Base-by-base conservation (phyloP, 306 rosid species). In the Calophaca sinica region DNA sequence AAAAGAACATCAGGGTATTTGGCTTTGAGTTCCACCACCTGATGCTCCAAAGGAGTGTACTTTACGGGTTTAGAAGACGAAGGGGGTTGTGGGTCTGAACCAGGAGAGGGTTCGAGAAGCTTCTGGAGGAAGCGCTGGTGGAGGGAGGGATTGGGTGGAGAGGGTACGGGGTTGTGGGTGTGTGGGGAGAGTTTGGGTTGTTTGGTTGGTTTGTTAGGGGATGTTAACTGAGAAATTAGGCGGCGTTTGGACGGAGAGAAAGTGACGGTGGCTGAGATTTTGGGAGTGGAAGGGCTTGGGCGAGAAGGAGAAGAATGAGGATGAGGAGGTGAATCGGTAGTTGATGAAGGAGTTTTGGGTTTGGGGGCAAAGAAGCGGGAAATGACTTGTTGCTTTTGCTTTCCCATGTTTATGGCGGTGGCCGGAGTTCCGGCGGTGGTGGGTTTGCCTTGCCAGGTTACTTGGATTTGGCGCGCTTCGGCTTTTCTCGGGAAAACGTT, bases 341-440 rank as follows among this genome's bases (percentile, higher is more conserved):
- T 11, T 2, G 85, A 28, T 4, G 87, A 14, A 0, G 82, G 68
- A 49, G 80, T 26, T 70, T 85, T 73, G 77, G 93, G 35, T 86
- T 91, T 91, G 58, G 93, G 90, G 1, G 97, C 93, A 68, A 94
- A 91, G 93, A 88, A 94, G 69, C 96, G 96, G 31, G 98, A 91
- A 9, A 94, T 87, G 2, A 88, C 88, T 76, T 87, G 97, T 52
- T 94, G 98, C 77, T 89, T 91, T 67, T 91, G 93, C 75, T 94
- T 91, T 73, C 92, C 92, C 97, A 94, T 94, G 67, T 8, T 52
- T 41, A 42, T 7, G 82, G 75, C 2, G 85, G 46, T 10, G 67
- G 14, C 26, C 62, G 71, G 52, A 39, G 62, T 32, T 4, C 2
- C 31, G 63, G 29, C 6, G 71, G 68, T 15, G 44, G 35, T 44